Percentiles rank a stretch among this genome's conserved stretches.
Evolutionary conservation across 441 rosid species (phyloP).

Genomic region (Pelargonium fulgidum): DNA sequence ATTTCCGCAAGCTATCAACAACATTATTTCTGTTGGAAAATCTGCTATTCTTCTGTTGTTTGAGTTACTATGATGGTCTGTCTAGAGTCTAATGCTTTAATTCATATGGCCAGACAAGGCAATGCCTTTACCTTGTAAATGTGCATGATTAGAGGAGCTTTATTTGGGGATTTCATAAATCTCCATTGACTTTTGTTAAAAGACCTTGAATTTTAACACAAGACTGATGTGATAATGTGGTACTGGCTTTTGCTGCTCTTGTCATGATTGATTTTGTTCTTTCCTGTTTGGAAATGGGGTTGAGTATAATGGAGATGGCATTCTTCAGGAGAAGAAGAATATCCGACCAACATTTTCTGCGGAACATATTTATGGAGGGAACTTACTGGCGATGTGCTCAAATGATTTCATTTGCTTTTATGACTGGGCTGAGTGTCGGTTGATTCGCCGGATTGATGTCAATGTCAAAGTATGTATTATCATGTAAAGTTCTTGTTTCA

Average conservation of each 20-base stretch:
- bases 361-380: conserved; percentile 84
- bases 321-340: conserved; percentile 86
- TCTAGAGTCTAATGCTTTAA: background rate
- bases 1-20: background rate
- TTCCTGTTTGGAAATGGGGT: background rate
- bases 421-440: conserved; percentile 98
- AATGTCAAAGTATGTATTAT: conserved; percentile 69
- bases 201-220: background rate
- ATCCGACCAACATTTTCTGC: conserved; percentile 88
- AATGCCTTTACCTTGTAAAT: conserved; percentile 1
- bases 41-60: background rate
- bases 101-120: background rate
- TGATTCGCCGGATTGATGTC: conserved; percentile 93
- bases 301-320: conserved; percentile 17
- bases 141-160: background rate
- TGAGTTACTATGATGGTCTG: background rate
- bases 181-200: conserved; percentile 2
- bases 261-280: background rate
- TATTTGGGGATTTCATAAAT: background rate
- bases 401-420: conserved; percentile 96
- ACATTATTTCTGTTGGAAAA: background rate
- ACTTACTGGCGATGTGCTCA: conserved; percentile 92
- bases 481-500: conserved; percentile 13
- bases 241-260: conserved; percentile 4
- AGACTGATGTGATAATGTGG: conserved; percentile 1